These are phyloP conservation scores for Trichosporon faecale DNA, from an alignment of 1,284 basidiomycete genomes.

Conservation along the genomic window DNA sequence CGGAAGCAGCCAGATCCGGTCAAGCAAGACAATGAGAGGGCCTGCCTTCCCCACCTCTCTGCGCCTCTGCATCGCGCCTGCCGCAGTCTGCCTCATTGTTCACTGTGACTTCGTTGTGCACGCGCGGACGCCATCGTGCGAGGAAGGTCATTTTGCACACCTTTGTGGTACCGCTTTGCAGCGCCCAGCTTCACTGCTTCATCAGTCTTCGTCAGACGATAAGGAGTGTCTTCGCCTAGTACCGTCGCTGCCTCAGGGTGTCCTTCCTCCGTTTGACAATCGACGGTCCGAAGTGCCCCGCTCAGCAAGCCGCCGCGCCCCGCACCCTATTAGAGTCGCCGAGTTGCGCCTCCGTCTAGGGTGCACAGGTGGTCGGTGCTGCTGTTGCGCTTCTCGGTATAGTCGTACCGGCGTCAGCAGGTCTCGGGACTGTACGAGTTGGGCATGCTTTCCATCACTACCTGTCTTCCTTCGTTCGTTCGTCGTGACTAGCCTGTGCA, in stretches of 20 bases:
- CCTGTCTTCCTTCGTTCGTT: background rate
- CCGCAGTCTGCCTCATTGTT: background rate
- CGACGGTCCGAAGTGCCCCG: background rate
- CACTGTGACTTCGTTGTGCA: background rate
- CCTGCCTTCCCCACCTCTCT: background rate
- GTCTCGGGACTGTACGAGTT: background rate
- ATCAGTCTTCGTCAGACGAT: background rate
- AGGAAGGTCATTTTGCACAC: background rate
- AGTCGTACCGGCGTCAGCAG: background rate
- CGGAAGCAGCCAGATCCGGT: background rate
- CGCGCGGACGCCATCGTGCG: background rate
- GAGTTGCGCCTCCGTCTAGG: background rate
- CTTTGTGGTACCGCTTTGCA: background rate
- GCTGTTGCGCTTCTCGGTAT: background rate
- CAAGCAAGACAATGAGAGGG: background rate
- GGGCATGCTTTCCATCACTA: background rate
- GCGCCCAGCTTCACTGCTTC: background rate
- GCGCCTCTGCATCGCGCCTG: background rate
- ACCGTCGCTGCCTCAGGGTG: background rate
- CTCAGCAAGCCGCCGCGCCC: background rate
- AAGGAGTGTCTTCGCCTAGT: background rate
- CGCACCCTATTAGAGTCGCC: background rate
- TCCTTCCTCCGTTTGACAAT: background rate
- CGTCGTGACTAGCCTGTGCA: background rate
- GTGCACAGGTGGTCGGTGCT: background rate